phyloP scores from a whole-genome alignment of 768 basidiomycete species.

The Tephrocybe rancida region DNA sequence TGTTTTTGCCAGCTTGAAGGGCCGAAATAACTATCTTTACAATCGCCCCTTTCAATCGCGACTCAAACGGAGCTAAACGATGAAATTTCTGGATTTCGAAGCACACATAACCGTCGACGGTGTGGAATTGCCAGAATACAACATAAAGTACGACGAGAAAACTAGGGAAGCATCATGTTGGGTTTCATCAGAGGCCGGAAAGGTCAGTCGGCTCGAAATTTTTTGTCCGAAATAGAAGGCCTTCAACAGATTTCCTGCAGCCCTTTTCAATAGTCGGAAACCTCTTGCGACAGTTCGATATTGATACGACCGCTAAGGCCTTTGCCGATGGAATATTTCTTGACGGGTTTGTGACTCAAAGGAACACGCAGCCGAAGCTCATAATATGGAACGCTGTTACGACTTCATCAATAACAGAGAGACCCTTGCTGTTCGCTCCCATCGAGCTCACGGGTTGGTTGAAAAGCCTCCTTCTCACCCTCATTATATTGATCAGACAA shows the following conservation, averaged over 20 bases:
- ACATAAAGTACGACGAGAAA: conserved; percentile 8
- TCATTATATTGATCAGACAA: neutral
- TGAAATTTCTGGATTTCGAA: conserved; percentile 9
- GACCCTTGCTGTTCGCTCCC: conserved; percentile 13
- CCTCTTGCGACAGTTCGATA: neutral
- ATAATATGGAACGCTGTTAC: neutral
- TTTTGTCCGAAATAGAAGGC: too few relatives aligned
- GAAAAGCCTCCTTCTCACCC: neutral
- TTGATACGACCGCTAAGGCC: neutral
- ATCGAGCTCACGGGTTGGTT: conserved; percentile 18
- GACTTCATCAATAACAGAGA: conserved; percentile 1
- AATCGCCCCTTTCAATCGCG: neutral
- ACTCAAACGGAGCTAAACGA: neutral
- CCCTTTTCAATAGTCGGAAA: neutral
- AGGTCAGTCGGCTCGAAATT: conserved; percentile 13
- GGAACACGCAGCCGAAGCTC: neutral
- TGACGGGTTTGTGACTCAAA: neutral
- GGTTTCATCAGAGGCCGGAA: conserved; percentile 25
- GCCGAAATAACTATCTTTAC: neutral
- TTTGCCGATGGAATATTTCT: conserved; percentile 9
- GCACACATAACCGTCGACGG: conserved; percentile 18
- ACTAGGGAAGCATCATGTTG: conserved; percentile 20
- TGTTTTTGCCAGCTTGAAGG: neutral
- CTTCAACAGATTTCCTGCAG: neutral
- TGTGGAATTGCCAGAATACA: conserved; percentile 13